A percentile compares a stretch with the other conserved stretches of the same genome.
These are phyloP conservation scores for Cladorrhinum samala DNA, from an alignment of 495 filamentous ascomycete genomes.

Conservation along the genomic window DNA sequence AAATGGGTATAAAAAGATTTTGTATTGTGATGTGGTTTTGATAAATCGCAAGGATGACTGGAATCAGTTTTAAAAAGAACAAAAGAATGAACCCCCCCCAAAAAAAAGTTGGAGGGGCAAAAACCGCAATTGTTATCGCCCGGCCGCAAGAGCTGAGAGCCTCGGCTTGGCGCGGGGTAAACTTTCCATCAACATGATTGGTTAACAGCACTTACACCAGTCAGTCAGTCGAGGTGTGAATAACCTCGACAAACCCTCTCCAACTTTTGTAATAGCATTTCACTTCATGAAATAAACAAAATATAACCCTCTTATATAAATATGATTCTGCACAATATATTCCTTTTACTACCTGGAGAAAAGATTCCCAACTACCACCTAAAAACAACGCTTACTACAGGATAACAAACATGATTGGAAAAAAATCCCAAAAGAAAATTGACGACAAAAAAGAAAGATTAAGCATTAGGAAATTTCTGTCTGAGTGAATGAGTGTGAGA, in stretches of 20 bases:
- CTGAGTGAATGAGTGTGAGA: not conserved
- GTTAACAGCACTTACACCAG: not conserved
- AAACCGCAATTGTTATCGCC: slow-evolving; percentile 5
- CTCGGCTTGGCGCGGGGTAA: slow-evolving; percentile 14
- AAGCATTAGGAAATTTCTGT: not conserved
- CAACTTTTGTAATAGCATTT: too few relatives aligned
- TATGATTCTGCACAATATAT: too few relatives aligned
- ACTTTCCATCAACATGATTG: not conserved
- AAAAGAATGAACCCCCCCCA: not conserved
- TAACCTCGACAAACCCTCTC: too few relatives aligned
- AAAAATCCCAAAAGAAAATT: not conserved
- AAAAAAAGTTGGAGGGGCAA: slow-evolving; percentile 26
- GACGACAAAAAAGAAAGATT: not conserved
- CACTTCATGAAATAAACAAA: too few relatives aligned
- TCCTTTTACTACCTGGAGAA: too few relatives aligned
- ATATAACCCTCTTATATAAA: too few relatives aligned
- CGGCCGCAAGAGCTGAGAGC: too few relatives aligned
- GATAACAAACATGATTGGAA: not conserved
- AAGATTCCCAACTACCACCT: not conserved
- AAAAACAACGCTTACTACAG: not conserved
- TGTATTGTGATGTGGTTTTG: too few relatives aligned
- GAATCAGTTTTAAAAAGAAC: not conserved
- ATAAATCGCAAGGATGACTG: not conserved
- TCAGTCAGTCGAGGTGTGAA: too few relatives aligned
- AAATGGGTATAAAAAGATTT: too few relatives aligned